Conservation (phyloP, 805 yeast species). For the Pachysolen tannophilus region DNA sequence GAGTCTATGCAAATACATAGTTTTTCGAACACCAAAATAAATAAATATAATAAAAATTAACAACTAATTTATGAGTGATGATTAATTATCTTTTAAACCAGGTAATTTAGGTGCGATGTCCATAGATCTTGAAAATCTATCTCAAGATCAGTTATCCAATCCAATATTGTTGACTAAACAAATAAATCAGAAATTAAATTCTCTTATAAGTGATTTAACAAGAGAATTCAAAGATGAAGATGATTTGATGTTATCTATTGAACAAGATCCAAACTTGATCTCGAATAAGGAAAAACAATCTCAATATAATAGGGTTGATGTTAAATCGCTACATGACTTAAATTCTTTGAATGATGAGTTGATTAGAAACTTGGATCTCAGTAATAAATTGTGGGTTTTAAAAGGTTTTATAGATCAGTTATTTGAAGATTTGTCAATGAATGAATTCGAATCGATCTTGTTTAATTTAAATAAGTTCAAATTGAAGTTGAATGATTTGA, state of each 20-base stretch:
- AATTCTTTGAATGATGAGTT: conserved; percentile 2
- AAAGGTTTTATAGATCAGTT: conserved; percentile 8
- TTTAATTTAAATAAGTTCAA: conserved; percentile 5
- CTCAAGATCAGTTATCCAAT: neutral
- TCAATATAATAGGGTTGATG: neutral
- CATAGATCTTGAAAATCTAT: neutral
- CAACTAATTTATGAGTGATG: neutral
- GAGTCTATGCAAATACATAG: neutral
- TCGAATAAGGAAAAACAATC: neutral
- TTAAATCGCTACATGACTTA: conserved; percentile 1
- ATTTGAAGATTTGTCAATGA: conserved; percentile 4
- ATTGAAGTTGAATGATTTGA: conserved; percentile 4
- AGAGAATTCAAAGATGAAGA: conserved; percentile 8
- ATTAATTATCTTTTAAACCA: too few relatives aligned
- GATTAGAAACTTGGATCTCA: conserved; percentile 1
- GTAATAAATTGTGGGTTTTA: conserved; percentile 7
- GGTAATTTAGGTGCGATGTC: too few relatives aligned
- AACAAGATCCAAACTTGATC: conserved; percentile 16
- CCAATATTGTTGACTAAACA: neutral
- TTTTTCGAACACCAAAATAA: neutral
- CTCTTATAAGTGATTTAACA: neutral
- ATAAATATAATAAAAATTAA: too few relatives aligned
- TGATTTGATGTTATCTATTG: conserved; percentile 9
- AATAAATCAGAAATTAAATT: too few relatives aligned
- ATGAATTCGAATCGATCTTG: conserved; percentile 7